Evolutionary conservation across 179 eudicot species (phyloP), one percentile per base, ranked within the genome.

Genomic region (Corrigiola litoralis): DNA sequence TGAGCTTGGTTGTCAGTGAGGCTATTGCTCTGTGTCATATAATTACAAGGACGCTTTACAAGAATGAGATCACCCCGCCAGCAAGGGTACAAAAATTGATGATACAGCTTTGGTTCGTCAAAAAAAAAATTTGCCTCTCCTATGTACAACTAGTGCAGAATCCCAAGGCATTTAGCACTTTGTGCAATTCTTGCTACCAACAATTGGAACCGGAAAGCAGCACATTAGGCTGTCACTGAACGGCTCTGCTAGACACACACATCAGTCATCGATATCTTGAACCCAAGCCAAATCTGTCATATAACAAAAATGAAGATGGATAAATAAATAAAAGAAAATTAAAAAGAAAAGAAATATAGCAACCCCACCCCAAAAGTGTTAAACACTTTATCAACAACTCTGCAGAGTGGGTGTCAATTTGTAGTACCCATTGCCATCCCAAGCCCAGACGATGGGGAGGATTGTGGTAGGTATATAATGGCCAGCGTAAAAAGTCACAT

Each of bases 1-100:
- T 61, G 72, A 55, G 65, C 32, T 65, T 23, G 61, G 56, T 42
- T 36, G 61, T 67, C 53, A 37, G 63, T 52, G 67, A 54, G 28
- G 65, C 66, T 40, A 58, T 23, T 56, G 23, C 34, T 40, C 40
- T 42, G 65, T 33, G 63, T 50, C 47, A 58, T 73, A 62, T 48
- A 63, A 69, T 65, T 75, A 70, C 79, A 65, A 69, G 21, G 60
- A 42, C 45, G 62, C 71, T 69, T 70, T 75, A 75, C 79, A 74
- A 63, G 69, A 75, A 75, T 65, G 62, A 57, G 49, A 55, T 62
- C 42, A 31, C 17, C 65, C 65, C n/a, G n/a, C n/a, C 64, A 41
- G 18, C 5, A 38, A 46, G 6, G 64, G 56, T 49, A 18, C 47
- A 47, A 69, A 41, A 74, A 69, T 40, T 55, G 68, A 65, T 55